Evolutionary conservation across 2,329 filamentous ascomycete species (phyloP).

Genomic region (Microdochium trichocladiopsis): DNA sequence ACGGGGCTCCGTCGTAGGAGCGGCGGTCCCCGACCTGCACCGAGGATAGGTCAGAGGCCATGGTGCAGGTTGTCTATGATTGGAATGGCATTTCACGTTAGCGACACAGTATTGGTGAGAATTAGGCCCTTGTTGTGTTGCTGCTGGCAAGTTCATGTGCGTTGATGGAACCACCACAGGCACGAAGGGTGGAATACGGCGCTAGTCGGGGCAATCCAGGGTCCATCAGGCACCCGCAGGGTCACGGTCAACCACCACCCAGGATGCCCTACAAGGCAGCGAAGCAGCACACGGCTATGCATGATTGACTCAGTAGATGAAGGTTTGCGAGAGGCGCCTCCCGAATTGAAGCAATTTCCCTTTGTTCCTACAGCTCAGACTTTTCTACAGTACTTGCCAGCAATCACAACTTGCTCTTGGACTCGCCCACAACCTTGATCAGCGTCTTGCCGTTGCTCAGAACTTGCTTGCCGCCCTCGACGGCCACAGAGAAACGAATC

Average conservation of each 20-base stretch:
- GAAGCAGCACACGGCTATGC: too few relatives aligned
- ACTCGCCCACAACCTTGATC: conserved; percentile 54
- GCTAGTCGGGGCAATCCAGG: neutral
- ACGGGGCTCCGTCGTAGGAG: conserved; percentile 69
- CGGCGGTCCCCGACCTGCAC: conserved; percentile 61
- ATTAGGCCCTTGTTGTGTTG: too few relatives aligned
- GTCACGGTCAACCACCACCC: neutral
- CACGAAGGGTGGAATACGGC: too few relatives aligned
- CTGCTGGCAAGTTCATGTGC: too few relatives aligned
- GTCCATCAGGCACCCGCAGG: neutral
- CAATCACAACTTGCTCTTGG: conserved; percentile 57
- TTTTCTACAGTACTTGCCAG: neutral
- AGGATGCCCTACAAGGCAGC: too few relatives aligned
- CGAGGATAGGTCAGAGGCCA: conserved; percentile 31
- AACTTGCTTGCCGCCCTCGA: conserved; percentile 76
- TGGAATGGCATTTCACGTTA: neutral
- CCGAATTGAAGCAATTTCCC: too few relatives aligned
- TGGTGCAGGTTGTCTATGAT: conserved; percentile 15
- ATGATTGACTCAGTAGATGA: too few relatives aligned
- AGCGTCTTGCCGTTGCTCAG: conserved; percentile 81
- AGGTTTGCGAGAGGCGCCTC: too few relatives aligned
- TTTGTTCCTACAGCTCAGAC: neutral
- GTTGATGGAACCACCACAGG: too few relatives aligned
- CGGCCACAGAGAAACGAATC: conserved; percentile 69
- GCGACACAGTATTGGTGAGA: too few relatives aligned